These are phyloP conservation scores for Neonectria punicea DNA, from an alignment of 2,329 filamentous ascomycete species.

Conservation along the genomic window DNA sequence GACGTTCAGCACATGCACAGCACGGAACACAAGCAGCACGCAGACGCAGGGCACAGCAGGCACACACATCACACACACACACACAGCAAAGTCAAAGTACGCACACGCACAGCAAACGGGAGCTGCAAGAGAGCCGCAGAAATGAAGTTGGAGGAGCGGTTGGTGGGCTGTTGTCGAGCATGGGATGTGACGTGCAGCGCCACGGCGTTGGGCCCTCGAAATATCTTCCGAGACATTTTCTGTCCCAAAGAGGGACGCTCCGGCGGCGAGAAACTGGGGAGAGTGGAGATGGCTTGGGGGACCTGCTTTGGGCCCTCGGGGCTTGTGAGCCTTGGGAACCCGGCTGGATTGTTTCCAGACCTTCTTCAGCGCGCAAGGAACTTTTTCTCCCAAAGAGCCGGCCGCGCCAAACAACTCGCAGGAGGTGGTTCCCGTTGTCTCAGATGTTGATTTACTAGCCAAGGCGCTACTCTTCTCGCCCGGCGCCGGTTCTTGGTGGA, in stretches of 20 bases:
- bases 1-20: slow-evolving; percentile 25
- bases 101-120: slow-evolving; percentile 21
- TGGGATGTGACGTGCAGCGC: slow-evolving; percentile 11
- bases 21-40: slow-evolving; percentile 8
- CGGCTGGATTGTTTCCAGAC: slow-evolving; percentile 1
- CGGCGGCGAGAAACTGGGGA: neutral
- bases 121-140: slow-evolving; percentile 34
- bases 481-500: neutral
- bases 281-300: slow-evolving; percentile 7
- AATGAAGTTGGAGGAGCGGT: slow-evolving; percentile 40
- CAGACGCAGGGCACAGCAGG: neutral
- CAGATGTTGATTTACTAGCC: neutral
- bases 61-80: slow-evolving; percentile 13
- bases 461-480: slow-evolving; percentile 1
- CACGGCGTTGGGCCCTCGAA: neutral
- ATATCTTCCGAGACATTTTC: slow-evolving; percentile 12
- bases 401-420: neutral
- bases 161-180: slow-evolving; percentile 32
- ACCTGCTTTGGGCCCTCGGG: no score
- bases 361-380: neutral
- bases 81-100: slow-evolving; percentile 4
- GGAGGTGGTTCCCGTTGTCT: neutral
- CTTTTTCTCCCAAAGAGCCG: neutral
- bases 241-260: slow-evolving; percentile 7
- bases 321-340: neutral